Conservation (phyloP, 345 rosid species). For the Brassica carinata region DNA sequence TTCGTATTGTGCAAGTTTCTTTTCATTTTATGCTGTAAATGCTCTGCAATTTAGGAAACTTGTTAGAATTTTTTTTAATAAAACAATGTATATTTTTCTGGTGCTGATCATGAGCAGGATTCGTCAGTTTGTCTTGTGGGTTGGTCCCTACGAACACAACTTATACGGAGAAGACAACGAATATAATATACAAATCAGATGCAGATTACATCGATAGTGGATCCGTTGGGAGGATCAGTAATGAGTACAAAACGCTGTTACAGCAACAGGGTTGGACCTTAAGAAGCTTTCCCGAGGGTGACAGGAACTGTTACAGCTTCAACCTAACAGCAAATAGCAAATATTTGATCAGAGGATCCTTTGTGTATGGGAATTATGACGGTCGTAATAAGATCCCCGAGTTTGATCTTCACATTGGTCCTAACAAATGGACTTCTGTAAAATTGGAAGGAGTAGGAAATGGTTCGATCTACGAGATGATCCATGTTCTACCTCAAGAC, state of each 20-base stretch:
- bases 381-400: background rate
- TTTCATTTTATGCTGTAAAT: too few relatives aligned
- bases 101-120: conserved; percentile 21
- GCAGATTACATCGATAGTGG: conserved; percentile 12
- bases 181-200: conserved; percentile 34
- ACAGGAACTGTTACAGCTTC: conserved; percentile 41
- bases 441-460: background rate
- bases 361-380: conserved; percentile 31
- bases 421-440: conserved; percentile 33
- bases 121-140: conserved; percentile 41
- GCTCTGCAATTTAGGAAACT: too few relatives aligned
- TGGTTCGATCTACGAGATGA: conserved; percentile 3
- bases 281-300: conserved; percentile 42
- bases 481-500: conserved; percentile 27
- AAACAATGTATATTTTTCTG: too few relatives aligned
- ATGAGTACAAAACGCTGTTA: background rate
- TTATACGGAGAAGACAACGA: conserved; percentile 15
- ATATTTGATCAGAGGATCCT: conserved; percentile 25
- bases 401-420: conserved; percentile 40
- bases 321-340: conserved; percentile 12
- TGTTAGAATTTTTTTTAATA: too few relatives aligned
- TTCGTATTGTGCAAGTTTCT: too few relatives aligned
- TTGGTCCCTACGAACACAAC: conserved; percentile 1
- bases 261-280: conserved; percentile 38
- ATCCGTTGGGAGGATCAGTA: conserved; percentile 1